Base-by-base conservation (phyloP, 768 basidiomycete genomes). In the Coprinellus aureogranulatus region DNA sequence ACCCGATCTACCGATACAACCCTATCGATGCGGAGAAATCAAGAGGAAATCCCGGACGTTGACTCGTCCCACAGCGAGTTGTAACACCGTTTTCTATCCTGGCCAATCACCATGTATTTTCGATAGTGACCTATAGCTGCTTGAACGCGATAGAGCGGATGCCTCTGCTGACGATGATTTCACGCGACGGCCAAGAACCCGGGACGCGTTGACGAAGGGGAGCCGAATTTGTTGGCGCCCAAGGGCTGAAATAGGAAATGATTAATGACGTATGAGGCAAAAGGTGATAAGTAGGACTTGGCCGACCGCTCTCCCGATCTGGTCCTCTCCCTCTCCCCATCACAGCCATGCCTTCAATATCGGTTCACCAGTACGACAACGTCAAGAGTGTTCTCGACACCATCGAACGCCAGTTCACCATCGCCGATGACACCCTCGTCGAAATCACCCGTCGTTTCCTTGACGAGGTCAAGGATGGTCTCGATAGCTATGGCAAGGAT, bases 401-500 rank as follows among this genome's bases (percentile, higher is more conserved):
- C 42, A 85, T 95, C 65, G 85, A 89, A 66, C 72, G 76, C 5
- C 86, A 89, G 68, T 94, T 99, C 72, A 75, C 81, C 34, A 75
- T 97, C 53, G 72, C 77, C 42, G 75, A 83, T 25, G 79, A 86
- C 31, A 69, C 72, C 52, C 85, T 98, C 55, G 68, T 83, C 48
- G 73, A 80, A 51, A 89, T 98, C 70, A 86, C 92, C 10, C 74
- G 81, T 37, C 83, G 87, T 27, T 98, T 98, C 72, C 78, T 94
- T 31, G 77, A 82, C 54, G 95, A 98, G 67, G 87, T 94, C 66
- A 77, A 80, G 31, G 66, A 82, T 8, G 97, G 97, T 14, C 75
- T 99, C 18, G 71, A 76, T 2, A 75, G 74, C 62, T 94, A 94
- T 75, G 84, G 83, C 34, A 83, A 88, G 45, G 77, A 89, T 40